phyloP scores from a whole-genome alignment of 2,329 filamentous ascomycete species.

The Fusarium drepaniforme region DNA sequence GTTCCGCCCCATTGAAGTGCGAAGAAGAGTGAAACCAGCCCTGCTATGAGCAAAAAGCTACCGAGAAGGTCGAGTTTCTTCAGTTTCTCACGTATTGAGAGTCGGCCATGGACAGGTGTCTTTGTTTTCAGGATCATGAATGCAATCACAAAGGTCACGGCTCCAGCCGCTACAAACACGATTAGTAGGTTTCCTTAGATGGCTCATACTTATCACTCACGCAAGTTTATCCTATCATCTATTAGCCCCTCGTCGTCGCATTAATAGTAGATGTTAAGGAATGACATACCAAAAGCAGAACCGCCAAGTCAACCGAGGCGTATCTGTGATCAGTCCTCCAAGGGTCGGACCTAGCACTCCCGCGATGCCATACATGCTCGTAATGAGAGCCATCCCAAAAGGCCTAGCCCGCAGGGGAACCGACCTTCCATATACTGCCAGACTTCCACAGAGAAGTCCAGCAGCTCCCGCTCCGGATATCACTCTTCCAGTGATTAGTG shows the following conservation, averaged over 20 bases:
- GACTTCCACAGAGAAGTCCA: slow-evolving; percentile 34
- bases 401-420: slow-evolving; percentile 47
- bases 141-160: slow-evolving; percentile 3
- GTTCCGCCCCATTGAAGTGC: slow-evolving; percentile 26
- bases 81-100: slow-evolving; percentile 19
- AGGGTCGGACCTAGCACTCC: slow-evolving; percentile 44
- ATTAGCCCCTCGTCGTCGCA: neutral
- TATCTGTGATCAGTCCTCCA: slow-evolving; percentile 44
- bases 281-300: neutral
- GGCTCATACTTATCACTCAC: neutral
- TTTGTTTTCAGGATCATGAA: slow-evolving; percentile 5
- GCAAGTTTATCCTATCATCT: slow-evolving; percentile 16
- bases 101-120: neutral
- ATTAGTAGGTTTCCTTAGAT: neutral
- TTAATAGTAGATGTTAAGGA: neutral
- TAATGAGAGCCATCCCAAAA: slow-evolving; percentile 41
- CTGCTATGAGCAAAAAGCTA: slow-evolving; percentile 11
- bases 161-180: neutral
- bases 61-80: slow-evolving; percentile 15
- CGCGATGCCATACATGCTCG: slow-evolving; percentile 43
- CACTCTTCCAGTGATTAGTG: slow-evolving; percentile 48
- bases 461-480: slow-evolving; percentile 61
- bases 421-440: slow-evolving; percentile 38
- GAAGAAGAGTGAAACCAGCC: slow-evolving; percentile 12
- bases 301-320: slow-evolving; percentile 13